These are phyloP conservation scores for Linnemannia hyalina DNA, from an alignment of 192 early-diverging fungal species.

Conservation along the genomic window DNA sequence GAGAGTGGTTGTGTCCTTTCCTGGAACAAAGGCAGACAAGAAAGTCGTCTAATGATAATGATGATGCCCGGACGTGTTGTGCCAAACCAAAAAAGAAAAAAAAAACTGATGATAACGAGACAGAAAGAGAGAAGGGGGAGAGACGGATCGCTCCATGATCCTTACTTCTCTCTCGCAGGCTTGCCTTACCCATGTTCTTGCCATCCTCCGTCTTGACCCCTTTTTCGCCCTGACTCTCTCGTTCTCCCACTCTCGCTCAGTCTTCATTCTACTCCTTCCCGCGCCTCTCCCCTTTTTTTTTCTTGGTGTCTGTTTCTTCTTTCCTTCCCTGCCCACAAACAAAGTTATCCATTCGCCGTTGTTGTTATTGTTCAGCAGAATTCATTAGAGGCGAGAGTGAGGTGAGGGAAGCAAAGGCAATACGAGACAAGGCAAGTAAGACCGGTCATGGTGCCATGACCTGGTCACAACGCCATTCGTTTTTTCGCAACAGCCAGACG, in stretches of 20 bases:
- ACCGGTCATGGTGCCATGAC: background rate
- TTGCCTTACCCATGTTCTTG: conserved; percentile 4
- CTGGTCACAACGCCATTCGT: background rate
- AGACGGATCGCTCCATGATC: background rate
- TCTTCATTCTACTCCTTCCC: background rate
- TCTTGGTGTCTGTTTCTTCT: background rate
- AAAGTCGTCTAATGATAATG: background rate
- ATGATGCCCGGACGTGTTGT: background rate
- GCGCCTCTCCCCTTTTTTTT: conserved; percentile 2
- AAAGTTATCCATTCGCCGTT: background rate
- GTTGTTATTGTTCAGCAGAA: background rate
- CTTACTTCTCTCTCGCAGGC: background rate
- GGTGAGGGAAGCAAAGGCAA: too few relatives aligned
- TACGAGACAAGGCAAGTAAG: too few relatives aligned
- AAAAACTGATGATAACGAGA: background rate
- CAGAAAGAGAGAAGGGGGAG: background rate
- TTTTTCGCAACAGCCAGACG: background rate
- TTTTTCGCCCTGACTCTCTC: background rate
- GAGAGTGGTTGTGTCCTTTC: background rate
- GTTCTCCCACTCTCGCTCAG: background rate
- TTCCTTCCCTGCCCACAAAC: background rate
- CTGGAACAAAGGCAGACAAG: background rate
- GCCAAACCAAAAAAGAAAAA: background rate
- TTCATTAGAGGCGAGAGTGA: background rate
- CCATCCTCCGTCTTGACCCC: background rate